Percentiles rank a stretch among this genome's conserved stretches.
These are phyloP conservation scores for Stylosanthes scabra DNA, from an alignment of 331 rosid genomes.

Conservation along the genomic window DNA sequence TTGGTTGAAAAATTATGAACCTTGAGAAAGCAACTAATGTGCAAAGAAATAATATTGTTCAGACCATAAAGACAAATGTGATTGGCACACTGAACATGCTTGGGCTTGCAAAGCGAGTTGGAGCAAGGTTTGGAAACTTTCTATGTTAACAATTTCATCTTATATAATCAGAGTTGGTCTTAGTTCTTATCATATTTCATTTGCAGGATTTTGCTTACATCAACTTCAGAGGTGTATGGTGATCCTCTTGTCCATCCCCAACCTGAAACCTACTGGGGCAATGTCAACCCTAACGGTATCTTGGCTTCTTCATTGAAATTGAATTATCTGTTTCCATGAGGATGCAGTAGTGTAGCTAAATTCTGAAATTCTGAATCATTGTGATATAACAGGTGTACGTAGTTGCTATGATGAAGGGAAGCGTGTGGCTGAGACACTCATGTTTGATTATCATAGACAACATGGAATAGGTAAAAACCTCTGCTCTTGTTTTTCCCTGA, in stretches of 20 bases:
- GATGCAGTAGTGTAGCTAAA: constrained; percentile 25
- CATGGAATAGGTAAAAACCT: constrained; percentile 74
- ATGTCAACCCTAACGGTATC: constrained; percentile 89
- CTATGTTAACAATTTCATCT: constrained; percentile 12
- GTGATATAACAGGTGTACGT: constrained; percentile 74
- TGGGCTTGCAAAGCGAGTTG: constrained; percentile 98
- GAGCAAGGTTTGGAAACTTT: constrained; percentile 73
- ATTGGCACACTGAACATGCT: constrained; percentile 98
- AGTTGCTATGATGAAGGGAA: constrained; percentile 99
- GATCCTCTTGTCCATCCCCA: constrained; percentile 98
- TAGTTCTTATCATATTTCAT: constrained; percentile 24
- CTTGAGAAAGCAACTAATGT: constrained; percentile 38
- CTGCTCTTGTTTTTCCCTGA: neutral
- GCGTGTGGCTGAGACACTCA: constrained; percentile 97
- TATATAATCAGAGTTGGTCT: constrained; percentile 31
- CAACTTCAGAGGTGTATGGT: constrained; percentile 97
- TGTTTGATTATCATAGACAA: constrained; percentile 98
- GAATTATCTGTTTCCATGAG: neutral
- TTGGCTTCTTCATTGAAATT: constrained; percentile 8
- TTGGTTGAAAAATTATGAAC: neutral
- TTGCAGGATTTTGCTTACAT: constrained; percentile 92
- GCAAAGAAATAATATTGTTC: constrained; percentile 38
- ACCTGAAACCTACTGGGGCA: constrained; percentile 94
- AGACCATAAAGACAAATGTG: constrained; percentile 97
- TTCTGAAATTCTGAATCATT: constrained; percentile 10